Percentiles rank a stretch among this genome's conserved stretches.
Conservation (phyloP, 768 basidiomycete species). For the Termitomyces eurrhizus region DNA sequence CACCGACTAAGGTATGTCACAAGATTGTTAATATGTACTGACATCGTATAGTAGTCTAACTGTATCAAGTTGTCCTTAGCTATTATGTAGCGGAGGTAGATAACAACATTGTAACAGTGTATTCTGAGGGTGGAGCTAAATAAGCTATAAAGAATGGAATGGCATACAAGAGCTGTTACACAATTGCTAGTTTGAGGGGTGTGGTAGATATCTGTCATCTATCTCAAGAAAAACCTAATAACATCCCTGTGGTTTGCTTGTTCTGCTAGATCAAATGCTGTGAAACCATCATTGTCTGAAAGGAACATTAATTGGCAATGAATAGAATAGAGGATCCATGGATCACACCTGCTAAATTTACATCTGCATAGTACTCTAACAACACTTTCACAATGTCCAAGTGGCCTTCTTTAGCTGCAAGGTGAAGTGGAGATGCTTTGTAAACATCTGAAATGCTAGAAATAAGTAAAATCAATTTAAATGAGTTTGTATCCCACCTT, state of each 20-base stretch:
- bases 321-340: not conserved
- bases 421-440: not conserved
- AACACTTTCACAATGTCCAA: not conserved
- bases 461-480: no score
- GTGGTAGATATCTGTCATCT: not conserved
- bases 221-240: not conserved
- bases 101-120: no score
- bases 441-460: not conserved
- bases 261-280: not conserved
- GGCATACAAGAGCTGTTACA: no score
- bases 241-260: not conserved
- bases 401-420: not conserved
- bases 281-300: not conserved
- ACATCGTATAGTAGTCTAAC: no score
- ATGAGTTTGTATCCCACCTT: not conserved
- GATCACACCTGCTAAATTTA: not conserved
- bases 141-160: no score
- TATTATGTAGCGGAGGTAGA: no score
- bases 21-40: no score
- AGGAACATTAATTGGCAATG: not conserved
- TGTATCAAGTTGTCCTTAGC: no score
- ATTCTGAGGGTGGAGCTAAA: no score
- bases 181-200: no score
- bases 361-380: not conserved
- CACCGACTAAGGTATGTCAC: no score